These are phyloP conservation scores for Fusarium brevicatenulatum DNA, from an alignment of 2,329 filamentous ascomycete genomes.

Conservation along the genomic window DNA sequence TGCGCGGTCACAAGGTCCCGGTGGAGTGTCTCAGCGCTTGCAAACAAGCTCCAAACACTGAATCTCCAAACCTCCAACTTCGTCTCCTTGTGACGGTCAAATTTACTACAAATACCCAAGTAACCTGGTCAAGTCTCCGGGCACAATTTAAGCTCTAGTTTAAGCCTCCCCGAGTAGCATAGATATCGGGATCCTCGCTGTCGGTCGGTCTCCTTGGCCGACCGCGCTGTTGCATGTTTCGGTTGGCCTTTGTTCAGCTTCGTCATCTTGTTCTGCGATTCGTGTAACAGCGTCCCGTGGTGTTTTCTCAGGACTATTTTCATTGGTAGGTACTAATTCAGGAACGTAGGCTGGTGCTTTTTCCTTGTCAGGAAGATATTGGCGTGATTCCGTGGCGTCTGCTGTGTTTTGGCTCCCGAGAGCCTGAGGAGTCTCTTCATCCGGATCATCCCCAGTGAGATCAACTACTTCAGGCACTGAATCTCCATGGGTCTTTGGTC, in stretches of 20 bases:
- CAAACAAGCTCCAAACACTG: neutral
- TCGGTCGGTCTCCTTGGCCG: neutral
- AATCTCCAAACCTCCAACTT: no score
- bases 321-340: rapidly evolving
- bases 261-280: neutral
- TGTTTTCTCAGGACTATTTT: rapidly evolving
- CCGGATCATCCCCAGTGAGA: neutral
- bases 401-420: rapidly evolving
- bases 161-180: neutral
- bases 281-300: neutral
- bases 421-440: neutral
- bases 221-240: neutral
- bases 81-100: no score
- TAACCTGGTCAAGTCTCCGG: neutral
- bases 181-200: neutral
- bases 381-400: neutral
- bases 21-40: no score
- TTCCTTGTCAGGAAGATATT: rapidly evolving
- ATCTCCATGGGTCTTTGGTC: rapidly evolving
- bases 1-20: rapidly evolving
- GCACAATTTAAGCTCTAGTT: rapidly evolving
- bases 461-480: neutral
- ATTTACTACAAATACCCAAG: rapidly evolving
- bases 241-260: neutral
- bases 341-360: no score